Evolutionary conservation across 805 yeast genomes (phyloP).

Genomic region (Maudiozyma pseudohumilis): DNA sequence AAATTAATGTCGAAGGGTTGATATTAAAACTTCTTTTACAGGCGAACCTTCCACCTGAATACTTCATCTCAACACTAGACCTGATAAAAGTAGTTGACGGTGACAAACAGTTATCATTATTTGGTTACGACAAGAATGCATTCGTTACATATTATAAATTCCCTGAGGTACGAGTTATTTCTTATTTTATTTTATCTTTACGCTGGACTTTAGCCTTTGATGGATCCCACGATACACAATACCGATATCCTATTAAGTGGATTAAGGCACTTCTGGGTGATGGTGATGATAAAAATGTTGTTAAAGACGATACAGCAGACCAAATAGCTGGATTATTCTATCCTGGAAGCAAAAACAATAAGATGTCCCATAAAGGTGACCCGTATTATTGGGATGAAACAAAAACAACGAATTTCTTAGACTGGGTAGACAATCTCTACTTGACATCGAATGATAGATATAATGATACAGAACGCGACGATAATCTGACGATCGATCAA

Average conservation of each 20-base stretch:
- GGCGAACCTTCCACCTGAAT: constrained; percentile 20
- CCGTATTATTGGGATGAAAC: constrained; percentile 14
- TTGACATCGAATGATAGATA: constrained; percentile 9
- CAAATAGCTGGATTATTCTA: constrained; percentile 5
- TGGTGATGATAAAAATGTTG: not conserved
- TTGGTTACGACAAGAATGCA: constrained; percentile 6
- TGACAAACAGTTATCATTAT: constrained; percentile 7
- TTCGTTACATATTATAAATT: constrained; percentile 8
- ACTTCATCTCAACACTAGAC: constrained; percentile 13
- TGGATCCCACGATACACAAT: constrained; percentile 6
- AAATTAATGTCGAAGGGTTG: constrained; percentile 13
- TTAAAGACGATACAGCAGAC: not conserved
- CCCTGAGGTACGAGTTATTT: constrained; percentile 18
- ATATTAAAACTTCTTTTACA: constrained; percentile 15
- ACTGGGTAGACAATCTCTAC: constrained; percentile 23
- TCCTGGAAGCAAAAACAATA: not conserved
- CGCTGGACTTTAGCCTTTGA: constrained; percentile 16
- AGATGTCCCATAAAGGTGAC: constrained; percentile 1
- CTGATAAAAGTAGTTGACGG: constrained; percentile 9
- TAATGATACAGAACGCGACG: constrained; percentile 1
- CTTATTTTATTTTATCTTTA: constrained; percentile 17
- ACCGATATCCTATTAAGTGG: constrained; percentile 10
- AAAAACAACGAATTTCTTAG: constrained; percentile 17
- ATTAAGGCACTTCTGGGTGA: not conserved
- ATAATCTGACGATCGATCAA: constrained; percentile 19